Evolutionary conservation across 2,329 filamentous ascomycete species (phyloP).

Genomic region (Ascochyta viciae-villosae): DNA sequence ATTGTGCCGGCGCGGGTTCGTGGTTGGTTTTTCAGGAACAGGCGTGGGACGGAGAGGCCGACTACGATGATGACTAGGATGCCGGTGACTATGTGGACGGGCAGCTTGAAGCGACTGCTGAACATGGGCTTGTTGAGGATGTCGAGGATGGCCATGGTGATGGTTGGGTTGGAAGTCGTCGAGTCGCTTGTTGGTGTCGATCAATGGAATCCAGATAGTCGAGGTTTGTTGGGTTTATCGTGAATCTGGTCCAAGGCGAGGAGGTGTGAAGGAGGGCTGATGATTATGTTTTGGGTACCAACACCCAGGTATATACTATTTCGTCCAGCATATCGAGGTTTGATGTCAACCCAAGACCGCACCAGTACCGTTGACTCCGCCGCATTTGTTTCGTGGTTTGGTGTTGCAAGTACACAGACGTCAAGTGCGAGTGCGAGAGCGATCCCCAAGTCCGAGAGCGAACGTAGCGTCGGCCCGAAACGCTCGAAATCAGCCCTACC

Average conservation of each 20-base stretch:
- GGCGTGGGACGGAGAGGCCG: slow-evolving; percentile 24
- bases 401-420: slow-evolving; percentile 8
- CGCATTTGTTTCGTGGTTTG: slow-evolving; percentile 14
- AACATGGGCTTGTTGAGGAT: slow-evolving; percentile 38
- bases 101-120: slow-evolving; percentile 23
- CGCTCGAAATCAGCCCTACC: slow-evolving; percentile 9
- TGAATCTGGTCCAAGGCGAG: no score
- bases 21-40: slow-evolving; percentile 33
- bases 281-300: no score
- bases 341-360: slow-evolving; percentile 1
- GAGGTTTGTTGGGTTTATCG: no score
- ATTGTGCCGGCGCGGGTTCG: slow-evolving; percentile 30
- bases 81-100: slow-evolving; percentile 21
- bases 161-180: neutral
- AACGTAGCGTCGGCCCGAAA: slow-evolving; percentile 11
- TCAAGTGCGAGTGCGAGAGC: slow-evolving; percentile 21
- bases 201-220: no score
- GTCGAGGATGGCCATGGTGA: slow-evolving; percentile 19
- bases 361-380: slow-evolving; percentile 10
- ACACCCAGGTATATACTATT: slow-evolving; percentile 9
- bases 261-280: no score
- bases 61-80: slow-evolving; percentile 21
- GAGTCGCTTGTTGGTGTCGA: neutral
- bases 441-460: slow-evolving; percentile 6
- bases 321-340: neutral